Conservation (phyloP, 2,329 filamentous ascomycete genomes). For the Verticillium nonalfalfae region DNA sequence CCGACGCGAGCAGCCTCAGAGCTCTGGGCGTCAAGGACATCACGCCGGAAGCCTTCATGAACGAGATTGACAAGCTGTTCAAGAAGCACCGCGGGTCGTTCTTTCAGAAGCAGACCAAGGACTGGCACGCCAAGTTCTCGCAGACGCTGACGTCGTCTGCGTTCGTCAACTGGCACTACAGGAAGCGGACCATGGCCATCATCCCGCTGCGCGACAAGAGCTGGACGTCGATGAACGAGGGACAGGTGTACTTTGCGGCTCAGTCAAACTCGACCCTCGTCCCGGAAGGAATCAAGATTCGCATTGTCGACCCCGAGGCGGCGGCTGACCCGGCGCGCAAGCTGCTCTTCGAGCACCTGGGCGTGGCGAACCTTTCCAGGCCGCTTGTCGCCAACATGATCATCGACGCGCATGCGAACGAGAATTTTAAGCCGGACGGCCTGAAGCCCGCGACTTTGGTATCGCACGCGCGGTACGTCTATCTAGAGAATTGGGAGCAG, state of each 20-base stretch:
- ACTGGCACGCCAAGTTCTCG: conserved; percentile 3
- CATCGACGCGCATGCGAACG: not conserved
- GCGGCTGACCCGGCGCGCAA: not conserved
- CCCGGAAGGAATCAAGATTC: conserved; percentile 1
- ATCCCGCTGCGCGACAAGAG: conserved; percentile 3
- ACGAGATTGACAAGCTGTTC: not conserved
- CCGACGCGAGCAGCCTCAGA: not conserved
- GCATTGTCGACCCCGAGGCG: conserved; percentile 2
- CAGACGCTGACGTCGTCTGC: not conserved
- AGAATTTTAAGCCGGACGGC: not conserved
- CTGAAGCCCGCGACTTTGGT: not conserved
- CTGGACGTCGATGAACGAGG: conserved; percentile 1
- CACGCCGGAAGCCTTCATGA: not conserved
- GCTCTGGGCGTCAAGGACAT: not conserved
- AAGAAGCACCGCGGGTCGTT: not conserved
- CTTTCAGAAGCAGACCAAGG: not conserved
- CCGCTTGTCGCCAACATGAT: not conserved
- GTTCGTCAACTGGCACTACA: not conserved
- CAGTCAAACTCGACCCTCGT: not conserved
- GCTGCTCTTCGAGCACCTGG: not conserved
- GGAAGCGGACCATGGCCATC: not conserved
- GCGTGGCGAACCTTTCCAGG: not conserved
- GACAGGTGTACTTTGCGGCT: not conserved
- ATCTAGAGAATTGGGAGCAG: not conserved
- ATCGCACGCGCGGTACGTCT: not conserved